Conservation (phyloP, 768 basidiomycete species). For the Rhizopogon vinicolor region DNA sequence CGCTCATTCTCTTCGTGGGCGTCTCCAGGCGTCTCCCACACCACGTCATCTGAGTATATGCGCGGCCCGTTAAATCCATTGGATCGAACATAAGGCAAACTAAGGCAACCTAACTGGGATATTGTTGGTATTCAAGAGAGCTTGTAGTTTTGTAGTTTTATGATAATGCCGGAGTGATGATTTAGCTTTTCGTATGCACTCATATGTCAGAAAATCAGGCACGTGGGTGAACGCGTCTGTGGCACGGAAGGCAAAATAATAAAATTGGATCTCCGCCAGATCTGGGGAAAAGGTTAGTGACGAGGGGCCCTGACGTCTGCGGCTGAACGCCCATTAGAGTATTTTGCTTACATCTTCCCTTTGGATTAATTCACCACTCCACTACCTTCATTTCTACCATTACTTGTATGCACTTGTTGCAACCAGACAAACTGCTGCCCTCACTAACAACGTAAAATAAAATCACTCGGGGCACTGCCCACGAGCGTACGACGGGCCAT, state of each 20-base stretch:
- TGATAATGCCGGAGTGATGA: too few species aligned
- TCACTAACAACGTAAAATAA: background rate
- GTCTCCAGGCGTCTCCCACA: too few species aligned
- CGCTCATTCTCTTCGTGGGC: too few species aligned
- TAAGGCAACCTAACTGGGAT: too few species aligned
- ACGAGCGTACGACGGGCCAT: too few species aligned
- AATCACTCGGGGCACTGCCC: background rate
- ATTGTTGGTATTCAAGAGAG: too few species aligned
- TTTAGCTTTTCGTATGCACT: too few species aligned
- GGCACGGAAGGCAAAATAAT: constrained; percentile 1
- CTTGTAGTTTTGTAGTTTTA: too few species aligned
- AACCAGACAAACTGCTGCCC: background rate
- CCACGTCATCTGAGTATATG: too few species aligned
- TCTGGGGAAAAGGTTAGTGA: constrained; percentile 3
- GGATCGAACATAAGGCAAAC: too few species aligned
- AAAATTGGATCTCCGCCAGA: constrained; percentile 10
- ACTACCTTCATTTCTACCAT: background rate
- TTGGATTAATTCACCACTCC: background rate
- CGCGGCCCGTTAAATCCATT: too few species aligned
- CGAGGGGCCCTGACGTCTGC: background rate
- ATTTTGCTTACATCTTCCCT: background rate
- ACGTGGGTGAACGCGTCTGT: background rate
- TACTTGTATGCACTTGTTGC: background rate
- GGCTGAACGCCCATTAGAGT: background rate
- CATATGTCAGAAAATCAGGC: background rate